Conservation (phyloP, 768 basidiomycete genomes). For the Leccinum uliginosum region DNA sequence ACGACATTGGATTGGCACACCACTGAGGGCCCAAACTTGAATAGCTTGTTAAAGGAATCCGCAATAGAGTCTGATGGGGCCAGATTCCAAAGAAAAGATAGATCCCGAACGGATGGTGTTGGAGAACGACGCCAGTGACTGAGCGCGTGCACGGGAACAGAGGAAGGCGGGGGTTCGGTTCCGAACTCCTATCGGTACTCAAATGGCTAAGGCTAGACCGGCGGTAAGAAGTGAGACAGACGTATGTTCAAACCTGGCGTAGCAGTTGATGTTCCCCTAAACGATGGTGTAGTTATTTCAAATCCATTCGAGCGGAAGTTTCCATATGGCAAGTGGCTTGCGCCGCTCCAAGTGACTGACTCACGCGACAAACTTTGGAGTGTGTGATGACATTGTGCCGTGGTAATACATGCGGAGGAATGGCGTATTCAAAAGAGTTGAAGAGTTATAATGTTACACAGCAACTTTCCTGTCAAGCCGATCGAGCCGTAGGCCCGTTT, state of each 20-base stretch:
- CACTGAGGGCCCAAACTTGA: neutral
- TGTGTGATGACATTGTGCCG: neutral
- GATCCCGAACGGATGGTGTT: neutral
- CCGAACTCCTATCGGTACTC: neutral
- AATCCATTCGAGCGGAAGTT: neutral
- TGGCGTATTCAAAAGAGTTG: neutral
- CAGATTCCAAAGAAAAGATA: neutral
- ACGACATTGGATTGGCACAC: neutral
- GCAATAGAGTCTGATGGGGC: neutral
- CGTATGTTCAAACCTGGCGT: neutral
- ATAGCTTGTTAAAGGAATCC: neutral
- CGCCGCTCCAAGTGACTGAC: constrained; percentile 2
- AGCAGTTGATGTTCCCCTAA: neutral
- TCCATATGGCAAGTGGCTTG: constrained; percentile 1
- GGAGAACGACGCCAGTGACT: neutral
- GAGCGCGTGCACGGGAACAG: neutral
- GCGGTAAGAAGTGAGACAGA: neutral
- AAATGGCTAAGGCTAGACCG: neutral
- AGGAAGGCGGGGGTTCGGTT: neutral
- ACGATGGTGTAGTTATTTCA: constrained; percentile 6
- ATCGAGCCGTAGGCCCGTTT: no score
- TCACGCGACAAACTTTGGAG: neutral
- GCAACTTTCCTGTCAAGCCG: neutral
- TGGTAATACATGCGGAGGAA: neutral
- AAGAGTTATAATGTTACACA: neutral